Conservation (phyloP, 768 basidiomycete genomes). For the Rhodosporidiobolus sp. region DNA sequence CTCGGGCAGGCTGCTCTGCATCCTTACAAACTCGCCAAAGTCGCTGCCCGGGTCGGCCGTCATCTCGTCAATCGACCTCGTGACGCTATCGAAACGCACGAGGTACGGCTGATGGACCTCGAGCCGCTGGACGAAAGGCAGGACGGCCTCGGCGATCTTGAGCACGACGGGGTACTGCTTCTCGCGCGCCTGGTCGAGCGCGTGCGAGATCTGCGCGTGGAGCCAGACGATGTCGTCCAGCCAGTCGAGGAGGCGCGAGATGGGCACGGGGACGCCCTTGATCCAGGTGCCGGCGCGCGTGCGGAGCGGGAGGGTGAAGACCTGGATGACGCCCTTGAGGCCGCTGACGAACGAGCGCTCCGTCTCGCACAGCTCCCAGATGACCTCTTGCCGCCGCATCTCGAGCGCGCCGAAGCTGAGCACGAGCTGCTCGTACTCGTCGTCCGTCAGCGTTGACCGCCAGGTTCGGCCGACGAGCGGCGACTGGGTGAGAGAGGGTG, state of each 20-base stretch:
- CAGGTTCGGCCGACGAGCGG: slow-evolving; percentile 44
- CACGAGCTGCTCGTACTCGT: slow-evolving; percentile 50
- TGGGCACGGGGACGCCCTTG: slow-evolving; percentile 65
- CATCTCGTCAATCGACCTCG: slow-evolving; percentile 57
- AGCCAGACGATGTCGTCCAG: slow-evolving; percentile 79
- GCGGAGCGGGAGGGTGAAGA: slow-evolving; percentile 75
- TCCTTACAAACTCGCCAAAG: slow-evolving; percentile 77
- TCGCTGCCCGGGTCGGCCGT: slow-evolving; percentile 59
- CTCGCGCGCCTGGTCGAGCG: slow-evolving; percentile 51
- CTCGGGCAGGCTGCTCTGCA: slow-evolving; percentile 56
- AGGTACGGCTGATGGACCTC: slow-evolving; percentile 87
- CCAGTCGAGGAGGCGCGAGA: slow-evolving; percentile 78
- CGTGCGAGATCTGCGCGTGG: slow-evolving; percentile 62
- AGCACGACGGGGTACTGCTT: slow-evolving; percentile 54
- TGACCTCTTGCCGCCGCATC: slow-evolving; percentile 62
- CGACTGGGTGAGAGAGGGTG: slow-evolving; percentile 13
- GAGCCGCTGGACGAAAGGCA: slow-evolving; percentile 62
- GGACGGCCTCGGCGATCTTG: slow-evolving; percentile 60
- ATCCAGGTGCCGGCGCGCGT: slow-evolving; percentile 73
- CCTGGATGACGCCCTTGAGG: slow-evolving; percentile 63
- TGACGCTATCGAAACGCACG: slow-evolving; percentile 64
- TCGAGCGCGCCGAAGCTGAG: slow-evolving; percentile 56
- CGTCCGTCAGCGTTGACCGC: slow-evolving; percentile 48
- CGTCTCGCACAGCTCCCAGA: slow-evolving; percentile 65
- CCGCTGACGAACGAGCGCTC: slow-evolving; percentile 68